Percentiles rank a stretch among this genome's conserved stretches.
Evolutionary conservation across 257 asterid genomes (phyloP).

Genomic region (Solanum phureja): DNA sequence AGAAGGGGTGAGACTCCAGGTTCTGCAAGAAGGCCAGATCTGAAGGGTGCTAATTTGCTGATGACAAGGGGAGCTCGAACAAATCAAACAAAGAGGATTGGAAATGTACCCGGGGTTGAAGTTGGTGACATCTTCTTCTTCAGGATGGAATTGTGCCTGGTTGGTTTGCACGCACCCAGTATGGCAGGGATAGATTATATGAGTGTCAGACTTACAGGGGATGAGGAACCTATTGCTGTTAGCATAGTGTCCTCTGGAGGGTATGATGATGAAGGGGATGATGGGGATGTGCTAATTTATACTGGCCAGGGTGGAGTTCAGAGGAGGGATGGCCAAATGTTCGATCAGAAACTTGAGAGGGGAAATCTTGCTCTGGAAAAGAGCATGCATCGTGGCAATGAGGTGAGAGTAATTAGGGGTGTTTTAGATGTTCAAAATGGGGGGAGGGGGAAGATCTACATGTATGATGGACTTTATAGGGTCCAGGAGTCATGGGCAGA

Average conservation of each 20-base stretch:
- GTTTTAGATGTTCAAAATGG: slow-evolving; percentile 16
- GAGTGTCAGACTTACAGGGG: slow-evolving; percentile 42
- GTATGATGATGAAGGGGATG: slow-evolving; percentile 71
- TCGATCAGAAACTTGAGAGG: slow-evolving; percentile 75
- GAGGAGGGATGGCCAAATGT: slow-evolving; percentile 64
- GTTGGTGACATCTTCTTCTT: slow-evolving; percentile 87
- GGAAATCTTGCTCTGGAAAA: slow-evolving; percentile 45
- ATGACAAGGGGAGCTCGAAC: slow-evolving; percentile 65
- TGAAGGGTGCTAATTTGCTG: slow-evolving; percentile 49
- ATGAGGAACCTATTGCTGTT: slow-evolving; percentile 83
- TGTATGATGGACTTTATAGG: slow-evolving; percentile 81
- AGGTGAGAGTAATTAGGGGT: slow-evolving; percentile 58
- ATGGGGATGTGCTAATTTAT: slow-evolving; percentile 61
- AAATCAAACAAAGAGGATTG: slow-evolving; percentile 51
- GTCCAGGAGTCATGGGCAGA: slow-evolving; percentile 81
- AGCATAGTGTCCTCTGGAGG: slow-evolving; percentile 95
- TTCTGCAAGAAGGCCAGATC: slow-evolving; percentile 55
- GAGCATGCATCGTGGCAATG: slow-evolving; percentile 33
- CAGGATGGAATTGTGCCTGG: slow-evolving; percentile 81
- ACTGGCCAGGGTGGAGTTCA: slow-evolving; percentile 86
- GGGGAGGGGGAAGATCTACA: slow-evolving; percentile 52
- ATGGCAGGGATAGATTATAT: slow-evolving; percentile 95
- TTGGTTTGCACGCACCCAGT: slow-evolving; percentile 78
- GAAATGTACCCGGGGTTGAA: slow-evolving; percentile 70
- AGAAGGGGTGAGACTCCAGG: slow-evolving; percentile 34